Evolutionary conservation across 2,329 filamentous ascomycete species (phyloP), one percentile per base, ranked within the genome.

Genomic region (Calonectria pauciramosa): DNA sequence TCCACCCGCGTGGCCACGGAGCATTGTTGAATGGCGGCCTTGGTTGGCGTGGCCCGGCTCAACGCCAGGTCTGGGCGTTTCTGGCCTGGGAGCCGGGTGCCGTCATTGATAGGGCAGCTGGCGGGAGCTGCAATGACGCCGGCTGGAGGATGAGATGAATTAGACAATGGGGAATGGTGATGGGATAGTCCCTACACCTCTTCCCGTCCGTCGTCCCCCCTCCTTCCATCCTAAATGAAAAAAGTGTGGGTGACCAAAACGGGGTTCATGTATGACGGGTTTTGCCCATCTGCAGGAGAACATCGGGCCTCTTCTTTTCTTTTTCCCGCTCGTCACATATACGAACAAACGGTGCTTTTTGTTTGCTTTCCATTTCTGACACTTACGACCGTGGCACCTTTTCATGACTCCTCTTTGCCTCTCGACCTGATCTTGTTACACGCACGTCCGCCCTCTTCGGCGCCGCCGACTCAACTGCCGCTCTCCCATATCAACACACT

Each of bases 191-290:
- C 60, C 26, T 65, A 49, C 60, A 28, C 54, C 20, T 38, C n/a
- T 30, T 38, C 54, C 56, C 34, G 56, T 34, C 56, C n/a, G 8
- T 36, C n/a, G 13, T 9, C 54, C 32, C 30, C 20, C 26, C 26
- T 38, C 60, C 60, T 18, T 65, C 38, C 60, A 49, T 38, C 60
- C 30, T 28, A 13, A 16, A 30, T n/a, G 36, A n/a, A 30, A 41
- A 60, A 56, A 63, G 52, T 54, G 69, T 56, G 60, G 51, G 60
- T 28, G 68, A 49, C 30, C 38, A 28, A 66, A 68, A 67, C 38
- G 38, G 70, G 70, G 51, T 71, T 67, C 63, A 67, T 66, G 60
- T 47, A 60, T 51, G 63, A 28, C 36, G 60, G 32, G 63, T 65
- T 65, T 66, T 63, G 68, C 47, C 30, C 59, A 51, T 54, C 49